Conservation (phyloP, 371 early-diverging fungal genomes). For the Choanephora cucurbitarum region DNA sequence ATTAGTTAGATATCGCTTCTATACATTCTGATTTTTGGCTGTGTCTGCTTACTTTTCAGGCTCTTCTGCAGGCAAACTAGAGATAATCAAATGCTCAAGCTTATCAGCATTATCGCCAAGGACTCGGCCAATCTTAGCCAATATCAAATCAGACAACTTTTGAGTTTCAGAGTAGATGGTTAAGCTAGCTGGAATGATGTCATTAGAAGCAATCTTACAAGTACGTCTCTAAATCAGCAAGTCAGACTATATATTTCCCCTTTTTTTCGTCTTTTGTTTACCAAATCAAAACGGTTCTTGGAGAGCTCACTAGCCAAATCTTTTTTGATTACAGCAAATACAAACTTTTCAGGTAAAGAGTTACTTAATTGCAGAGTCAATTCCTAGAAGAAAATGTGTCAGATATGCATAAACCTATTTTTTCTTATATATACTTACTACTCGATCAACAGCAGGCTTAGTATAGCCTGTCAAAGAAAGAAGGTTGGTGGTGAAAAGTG, state of each 20-base stretch:
- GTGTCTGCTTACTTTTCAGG: slow-evolving; percentile 36
- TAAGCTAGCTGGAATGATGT: slow-evolving; percentile 25
- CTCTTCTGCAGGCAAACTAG: slow-evolving; percentile 54
- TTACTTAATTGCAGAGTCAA: slow-evolving; percentile 46
- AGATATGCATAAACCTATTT: not conserved
- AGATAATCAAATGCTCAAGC: slow-evolving; percentile 42
- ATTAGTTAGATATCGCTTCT: not conserved
- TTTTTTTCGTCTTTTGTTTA: slow-evolving; percentile 11
- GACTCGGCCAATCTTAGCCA: slow-evolving; percentile 38
- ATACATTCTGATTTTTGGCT: not conserved
- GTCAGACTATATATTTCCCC: not conserved
- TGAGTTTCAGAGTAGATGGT: slow-evolving; percentile 43
- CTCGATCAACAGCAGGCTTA: slow-evolving; percentile 31
- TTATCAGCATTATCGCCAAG: slow-evolving; percentile 36
- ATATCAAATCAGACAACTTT: slow-evolving; percentile 43
- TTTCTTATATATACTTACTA: slow-evolving; percentile 26
- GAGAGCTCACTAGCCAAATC: slow-evolving; percentile 48
- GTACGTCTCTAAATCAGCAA: slow-evolving; percentile 14
- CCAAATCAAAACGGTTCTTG: slow-evolving; percentile 70
- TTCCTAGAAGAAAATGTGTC: not conserved
- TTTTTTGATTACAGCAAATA: slow-evolving; percentile 68
- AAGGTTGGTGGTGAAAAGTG: slow-evolving; percentile 24
- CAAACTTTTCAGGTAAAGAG: slow-evolving; percentile 51
- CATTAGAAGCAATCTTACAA: slow-evolving; percentile 27
- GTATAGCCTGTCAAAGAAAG: slow-evolving; percentile 28